A percentile compares a stretch with the other conserved stretches of the same genome.
phyloP scores from a whole-genome alignment of 1,284 basidiomycete genomes.

The Ustilago shanxiensis region DNA sequence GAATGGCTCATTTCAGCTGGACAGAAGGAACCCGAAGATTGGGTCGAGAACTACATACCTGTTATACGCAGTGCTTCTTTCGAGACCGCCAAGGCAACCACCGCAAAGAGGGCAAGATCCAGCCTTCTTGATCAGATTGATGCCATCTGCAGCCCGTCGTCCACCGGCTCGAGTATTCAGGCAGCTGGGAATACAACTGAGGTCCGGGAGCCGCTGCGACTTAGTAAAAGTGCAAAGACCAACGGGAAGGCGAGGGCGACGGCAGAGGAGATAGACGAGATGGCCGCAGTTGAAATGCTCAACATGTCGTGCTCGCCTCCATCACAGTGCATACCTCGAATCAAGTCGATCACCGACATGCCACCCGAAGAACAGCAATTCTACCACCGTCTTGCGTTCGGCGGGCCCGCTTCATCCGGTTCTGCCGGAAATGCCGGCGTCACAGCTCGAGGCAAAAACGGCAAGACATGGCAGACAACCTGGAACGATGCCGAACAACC shows the following conservation, averaged over 20 bases:
- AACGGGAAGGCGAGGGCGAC: slow-evolving; percentile 9
- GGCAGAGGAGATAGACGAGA: background rate
- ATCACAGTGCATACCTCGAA: slow-evolving; percentile 15
- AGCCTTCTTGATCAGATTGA: slow-evolving; percentile 40
- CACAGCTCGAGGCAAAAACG: slow-evolving; percentile 26
- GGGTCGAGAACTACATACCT: slow-evolving; percentile 15
- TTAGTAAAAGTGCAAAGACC: background rate
- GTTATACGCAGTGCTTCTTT: no score
- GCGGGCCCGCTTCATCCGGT: slow-evolving; percentile 11
- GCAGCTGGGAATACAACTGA: background rate
- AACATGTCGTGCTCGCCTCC: slow-evolving; percentile 34
- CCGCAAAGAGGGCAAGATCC: slow-evolving; percentile 13
- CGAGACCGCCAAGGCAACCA: background rate
- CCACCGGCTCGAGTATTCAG: slow-evolving; percentile 10
- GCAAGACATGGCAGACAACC: slow-evolving; percentile 49
- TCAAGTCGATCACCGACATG: slow-evolving; percentile 43
- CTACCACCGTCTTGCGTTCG: slow-evolving; percentile 41
- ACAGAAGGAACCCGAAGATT: slow-evolving; percentile 30
- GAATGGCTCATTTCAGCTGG: slow-evolving; percentile 41
- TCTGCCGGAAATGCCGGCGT: slow-evolving; percentile 6
- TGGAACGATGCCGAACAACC: slow-evolving; percentile 17
- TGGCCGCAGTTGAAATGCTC: slow-evolving; percentile 11
- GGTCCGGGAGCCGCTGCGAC: background rate
- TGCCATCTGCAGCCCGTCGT: slow-evolving; percentile 30
- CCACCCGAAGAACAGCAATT: slow-evolving; percentile 32